Evolutionary conservation across 805 yeast species (phyloP).

Genomic region (Wickerhamomyces queroliae): DNA sequence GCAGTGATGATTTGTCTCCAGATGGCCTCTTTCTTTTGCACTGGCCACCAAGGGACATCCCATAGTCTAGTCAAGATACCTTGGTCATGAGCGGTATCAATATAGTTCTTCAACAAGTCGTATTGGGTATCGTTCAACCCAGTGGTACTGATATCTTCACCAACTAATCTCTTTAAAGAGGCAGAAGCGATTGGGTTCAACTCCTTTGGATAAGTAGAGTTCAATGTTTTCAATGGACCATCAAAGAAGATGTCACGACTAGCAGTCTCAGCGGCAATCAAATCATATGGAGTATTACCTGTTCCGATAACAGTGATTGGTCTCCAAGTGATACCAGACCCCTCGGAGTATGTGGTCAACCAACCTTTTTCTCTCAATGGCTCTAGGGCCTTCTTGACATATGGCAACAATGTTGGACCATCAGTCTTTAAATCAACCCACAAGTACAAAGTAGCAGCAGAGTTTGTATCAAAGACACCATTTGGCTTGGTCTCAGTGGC

Average conservation of each 20-base stretch:
- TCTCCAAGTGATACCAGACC: conserved; percentile 34
- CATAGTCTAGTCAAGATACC: conserved; percentile 60
- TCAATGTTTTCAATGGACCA: conserved; percentile 36
- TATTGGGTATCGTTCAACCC: conserved; percentile 34
- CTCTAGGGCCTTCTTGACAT: conserved; percentile 41
- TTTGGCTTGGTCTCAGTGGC: conserved; percentile 16
- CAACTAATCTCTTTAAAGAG: conserved; percentile 29
- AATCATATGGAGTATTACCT: conserved; percentile 56
- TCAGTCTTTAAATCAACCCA: conserved; percentile 63
- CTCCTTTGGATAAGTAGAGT: conserved; percentile 19
- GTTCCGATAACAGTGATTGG: conserved; percentile 66
- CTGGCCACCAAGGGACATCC: conserved; percentile 75
- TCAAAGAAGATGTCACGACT: conserved; percentile 40
- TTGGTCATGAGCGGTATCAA: conserved; percentile 39
- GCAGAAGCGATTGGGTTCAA: conserved; percentile 39
- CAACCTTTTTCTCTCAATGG: conserved; percentile 46
- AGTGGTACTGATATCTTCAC: conserved; percentile 8
- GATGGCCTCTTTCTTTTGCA: conserved; percentile 34
- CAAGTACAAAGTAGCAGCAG: conserved; percentile 47
- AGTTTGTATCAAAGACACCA: conserved; percentile 40
- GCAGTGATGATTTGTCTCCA: conserved; percentile 43
- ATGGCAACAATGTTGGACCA: conserved; percentile 39
- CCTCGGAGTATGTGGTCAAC: conserved; percentile 37
- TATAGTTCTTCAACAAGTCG: conserved; percentile 22
- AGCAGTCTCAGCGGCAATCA: conserved; percentile 24